phyloP scores from a whole-genome alignment of 306 rosid genomes.

The Crotalaria pallida region DNA sequence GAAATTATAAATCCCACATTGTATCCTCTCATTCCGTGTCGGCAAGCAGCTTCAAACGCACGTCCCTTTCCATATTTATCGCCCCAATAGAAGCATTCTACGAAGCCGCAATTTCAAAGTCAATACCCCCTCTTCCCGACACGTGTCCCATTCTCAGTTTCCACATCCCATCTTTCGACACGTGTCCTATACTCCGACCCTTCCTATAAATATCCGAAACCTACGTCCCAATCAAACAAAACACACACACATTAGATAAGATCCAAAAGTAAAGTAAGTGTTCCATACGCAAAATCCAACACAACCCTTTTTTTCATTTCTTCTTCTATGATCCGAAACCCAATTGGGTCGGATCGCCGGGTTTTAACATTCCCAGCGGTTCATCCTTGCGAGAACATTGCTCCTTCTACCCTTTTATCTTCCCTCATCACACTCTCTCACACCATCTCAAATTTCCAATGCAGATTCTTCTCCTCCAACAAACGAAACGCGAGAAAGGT shows the following conservation, averaged over 20 bases:
- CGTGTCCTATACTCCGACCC: conserved; percentile 40
- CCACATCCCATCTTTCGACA: background rate
- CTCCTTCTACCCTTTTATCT: conserved; percentile 39
- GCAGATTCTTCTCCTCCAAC: conserved; percentile 40
- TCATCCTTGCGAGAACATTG: conserved; percentile 41
- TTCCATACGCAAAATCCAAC: conserved; percentile 23
- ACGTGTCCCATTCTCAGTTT: conserved; percentile 11
- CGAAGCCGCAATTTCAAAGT: conserved; percentile 16
- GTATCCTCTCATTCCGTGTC: conserved; percentile 26
- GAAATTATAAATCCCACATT: conserved; percentile 30
- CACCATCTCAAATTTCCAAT: conserved; percentile 32
- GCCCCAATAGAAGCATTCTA: conserved; percentile 30
- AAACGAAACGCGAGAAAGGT: conserved; percentile 39
- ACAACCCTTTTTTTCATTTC: background rate
- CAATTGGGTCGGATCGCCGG: conserved; percentile 58
- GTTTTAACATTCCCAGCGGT: conserved; percentile 63
- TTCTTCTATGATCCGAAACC: conserved; percentile 38
- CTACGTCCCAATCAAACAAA: background rate
- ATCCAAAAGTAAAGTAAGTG: too few species aligned
- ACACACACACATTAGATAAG: background rate
- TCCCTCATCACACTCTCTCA: conserved; percentile 40
- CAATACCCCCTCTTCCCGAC: background rate
- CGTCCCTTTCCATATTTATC: conserved; percentile 10
- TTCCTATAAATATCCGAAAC: conserved; percentile 20
- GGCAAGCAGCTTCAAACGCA: conserved; percentile 42